A percentile compares a stretch with the other conserved stretches of the same genome.
Evolutionary conservation across 2,329 filamentous ascomycete species (phyloP).

Genomic region (Fusarium redolens): DNA sequence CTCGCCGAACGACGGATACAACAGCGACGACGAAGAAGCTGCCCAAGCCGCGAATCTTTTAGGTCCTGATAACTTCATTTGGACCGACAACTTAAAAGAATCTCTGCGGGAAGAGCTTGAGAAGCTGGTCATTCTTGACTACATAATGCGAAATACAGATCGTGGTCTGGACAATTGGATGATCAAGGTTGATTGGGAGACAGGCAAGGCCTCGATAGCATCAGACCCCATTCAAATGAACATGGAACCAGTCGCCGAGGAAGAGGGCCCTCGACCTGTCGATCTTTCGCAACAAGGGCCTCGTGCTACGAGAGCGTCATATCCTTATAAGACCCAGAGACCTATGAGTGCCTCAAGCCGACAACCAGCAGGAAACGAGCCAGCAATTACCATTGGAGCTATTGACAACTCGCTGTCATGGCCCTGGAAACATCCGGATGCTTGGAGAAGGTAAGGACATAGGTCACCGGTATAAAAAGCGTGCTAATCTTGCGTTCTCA

Average conservation of each 20-base stretch:
- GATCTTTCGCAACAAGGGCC: conserved; percentile 58
- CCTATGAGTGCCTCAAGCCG: conserved; percentile 81
- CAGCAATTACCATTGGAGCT: conserved; percentile 83
- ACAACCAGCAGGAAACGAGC: conserved; percentile 57
- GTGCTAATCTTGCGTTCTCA: conserved; percentile 50
- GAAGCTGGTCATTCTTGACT: conserved; percentile 96
- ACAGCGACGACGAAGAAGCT: conserved; percentile 68
- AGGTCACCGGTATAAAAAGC: not conserved
- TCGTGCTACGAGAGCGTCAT: conserved; percentile 58
- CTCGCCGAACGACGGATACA: conserved; percentile 71
- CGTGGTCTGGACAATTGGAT: conserved; percentile 99
- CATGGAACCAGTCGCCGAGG: conserved; percentile 61
- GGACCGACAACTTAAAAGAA: conserved; percentile 90
- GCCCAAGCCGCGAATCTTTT: conserved; percentile 63
- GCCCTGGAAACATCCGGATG: conserved; percentile 99
- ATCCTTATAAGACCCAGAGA: conserved; percentile 82
- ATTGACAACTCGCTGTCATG: conserved; percentile 98
- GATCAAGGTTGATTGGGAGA: conserved; percentile 93
- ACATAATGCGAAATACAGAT: conserved; percentile 99
- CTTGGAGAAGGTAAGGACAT: conserved; percentile 68
- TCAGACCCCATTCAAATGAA: conserved; percentile 81
- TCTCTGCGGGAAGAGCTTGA: conserved; percentile 95
- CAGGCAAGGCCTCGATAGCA: conserved; percentile 83
- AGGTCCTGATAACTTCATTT: conserved; percentile 72
- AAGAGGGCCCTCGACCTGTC: conserved; percentile 70